A percentile compares a stretch with the other conserved stretches of the same genome.
Evolutionary conservation across 2,329 filamentous ascomycete genomes (phyloP).

Genomic region (Pseudocercospora fijiensis): DNA sequence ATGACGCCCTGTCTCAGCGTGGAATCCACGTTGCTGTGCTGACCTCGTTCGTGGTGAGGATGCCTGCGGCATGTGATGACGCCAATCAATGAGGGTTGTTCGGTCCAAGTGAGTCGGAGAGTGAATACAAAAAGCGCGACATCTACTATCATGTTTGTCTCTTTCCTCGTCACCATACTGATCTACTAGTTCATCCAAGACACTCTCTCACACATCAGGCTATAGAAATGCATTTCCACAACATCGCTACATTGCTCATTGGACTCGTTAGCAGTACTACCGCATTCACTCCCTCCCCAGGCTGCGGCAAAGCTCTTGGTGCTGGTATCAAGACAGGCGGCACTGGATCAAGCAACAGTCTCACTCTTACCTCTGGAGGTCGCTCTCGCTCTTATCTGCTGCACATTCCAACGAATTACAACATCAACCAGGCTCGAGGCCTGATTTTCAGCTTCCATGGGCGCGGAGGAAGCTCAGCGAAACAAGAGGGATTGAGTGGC

Average conservation of each 20-base stretch:
- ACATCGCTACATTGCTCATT: background rate
- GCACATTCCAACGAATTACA: constrained; percentile 44
- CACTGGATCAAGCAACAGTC: constrained; percentile 23
- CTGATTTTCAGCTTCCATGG: constrained; percentile 53
- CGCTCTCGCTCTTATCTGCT: constrained; percentile 40
- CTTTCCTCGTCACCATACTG: background rate
- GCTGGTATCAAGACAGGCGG: constrained; percentile 25
- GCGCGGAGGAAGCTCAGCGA: constrained; percentile 38
- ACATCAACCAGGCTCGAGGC: constrained; percentile 39
- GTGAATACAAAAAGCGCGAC: constrained; percentile 3
- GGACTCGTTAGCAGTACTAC: background rate
- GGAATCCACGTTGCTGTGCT: background rate
- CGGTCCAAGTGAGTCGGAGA: background rate
- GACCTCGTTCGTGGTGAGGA: no score
- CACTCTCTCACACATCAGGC: background rate
- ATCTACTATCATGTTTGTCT: background rate
- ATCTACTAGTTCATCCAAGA: background rate
- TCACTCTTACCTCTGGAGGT: constrained; percentile 26
- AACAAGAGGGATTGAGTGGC: constrained; percentile 45
- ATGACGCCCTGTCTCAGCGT: constrained; percentile 6
- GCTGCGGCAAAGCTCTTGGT: constrained; percentile 27
- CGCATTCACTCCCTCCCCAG: constrained; percentile 21
- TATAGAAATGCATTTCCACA: background rate
- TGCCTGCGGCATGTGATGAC: background rate
- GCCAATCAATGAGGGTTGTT: background rate